Conservation (phyloP, 2,329 filamentous ascomycete species). For the Balansia obtecta region DNA sequence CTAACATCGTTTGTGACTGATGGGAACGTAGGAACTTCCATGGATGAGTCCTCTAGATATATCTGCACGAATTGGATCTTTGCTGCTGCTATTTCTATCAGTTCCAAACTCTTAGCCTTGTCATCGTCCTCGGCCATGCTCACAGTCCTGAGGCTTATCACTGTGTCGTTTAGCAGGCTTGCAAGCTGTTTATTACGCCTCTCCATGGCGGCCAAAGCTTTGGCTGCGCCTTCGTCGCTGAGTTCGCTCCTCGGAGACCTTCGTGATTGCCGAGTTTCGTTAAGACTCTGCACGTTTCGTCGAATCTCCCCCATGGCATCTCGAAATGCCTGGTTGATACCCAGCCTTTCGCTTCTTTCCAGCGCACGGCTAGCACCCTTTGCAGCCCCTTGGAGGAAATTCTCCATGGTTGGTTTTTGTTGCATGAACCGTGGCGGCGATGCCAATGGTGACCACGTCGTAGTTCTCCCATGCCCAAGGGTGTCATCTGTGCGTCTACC, state of each 20-base stretch:
- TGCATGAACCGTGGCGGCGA: conserved; percentile 40
- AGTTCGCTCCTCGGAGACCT: conserved; percentile 24
- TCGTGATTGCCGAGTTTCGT: conserved; percentile 38
- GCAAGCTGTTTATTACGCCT: conserved; percentile 54
- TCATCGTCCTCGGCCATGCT: conserved; percentile 38
- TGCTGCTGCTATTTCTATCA: conserved; percentile 46
- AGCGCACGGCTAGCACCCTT: conserved; percentile 65
- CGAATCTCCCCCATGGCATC: conserved; percentile 70
- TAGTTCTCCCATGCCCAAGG: conserved; percentile 29
- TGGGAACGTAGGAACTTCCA: conserved; percentile 28
- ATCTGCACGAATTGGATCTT: conserved; percentile 54
- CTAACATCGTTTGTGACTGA: not conserved
- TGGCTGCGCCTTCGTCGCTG: conserved; percentile 20
- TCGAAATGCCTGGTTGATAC: conserved; percentile 70
- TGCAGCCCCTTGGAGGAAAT: conserved; percentile 62
- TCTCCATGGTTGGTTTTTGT: conserved; percentile 51
- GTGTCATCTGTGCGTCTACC: conserved; percentile 20
- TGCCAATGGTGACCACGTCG: conserved; percentile 31
- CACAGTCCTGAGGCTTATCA: conserved; percentile 48
- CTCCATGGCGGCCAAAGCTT: conserved; percentile 41
- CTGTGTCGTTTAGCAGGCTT: conserved; percentile 53
- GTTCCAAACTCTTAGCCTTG: conserved; percentile 35
- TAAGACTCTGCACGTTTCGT: conserved; percentile 59
- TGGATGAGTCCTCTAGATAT: conserved; percentile 44
- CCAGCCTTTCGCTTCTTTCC: conserved; percentile 61